Percentiles rank a stretch among this genome's conserved stretches.
Conservation (phyloP, 1,284 basidiomycete genomes). For the Porphyrellus sp. region DNA sequence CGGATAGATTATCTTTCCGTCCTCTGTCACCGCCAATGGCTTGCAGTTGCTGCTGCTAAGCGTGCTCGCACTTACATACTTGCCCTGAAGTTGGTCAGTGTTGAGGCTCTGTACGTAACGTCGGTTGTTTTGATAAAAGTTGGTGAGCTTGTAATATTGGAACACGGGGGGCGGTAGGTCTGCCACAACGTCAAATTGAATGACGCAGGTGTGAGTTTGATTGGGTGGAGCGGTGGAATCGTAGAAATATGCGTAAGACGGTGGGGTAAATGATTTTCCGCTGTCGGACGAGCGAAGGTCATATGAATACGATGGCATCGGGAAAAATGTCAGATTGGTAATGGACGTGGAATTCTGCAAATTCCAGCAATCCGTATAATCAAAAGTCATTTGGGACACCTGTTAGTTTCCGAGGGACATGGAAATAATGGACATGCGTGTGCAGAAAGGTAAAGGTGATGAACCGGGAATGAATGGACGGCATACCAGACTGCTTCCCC, state of each 20-base stretch:
- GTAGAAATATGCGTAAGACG: slow-evolving; percentile 69
- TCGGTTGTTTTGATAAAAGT: slow-evolving; percentile 98
- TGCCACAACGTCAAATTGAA: slow-evolving; percentile 82
- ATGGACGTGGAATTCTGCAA: slow-evolving; percentile 48
- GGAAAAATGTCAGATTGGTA: slow-evolving; percentile 39
- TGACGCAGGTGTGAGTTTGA: slow-evolving; percentile 61
- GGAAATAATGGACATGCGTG: slow-evolving; percentile 2
- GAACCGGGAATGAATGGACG: slow-evolving; percentile 22
- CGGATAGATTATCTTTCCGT: slow-evolving; percentile 75
- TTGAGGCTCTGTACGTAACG: slow-evolving; percentile 94
- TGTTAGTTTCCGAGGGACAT: slow-evolving; percentile 27
- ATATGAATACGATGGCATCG: slow-evolving; percentile 77
- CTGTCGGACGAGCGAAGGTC: slow-evolving; percentile 59
- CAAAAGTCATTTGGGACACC: slow-evolving; percentile 92
- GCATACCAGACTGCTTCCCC: slow-evolving; percentile 74
- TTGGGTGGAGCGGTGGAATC: slow-evolving; percentile 44
- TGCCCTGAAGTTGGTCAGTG: slow-evolving; percentile 82
- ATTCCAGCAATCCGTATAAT: slow-evolving; percentile 91
- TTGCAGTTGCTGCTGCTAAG: slow-evolving; percentile 84
- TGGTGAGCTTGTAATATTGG: slow-evolving; percentile 95
- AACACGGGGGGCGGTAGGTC: slow-evolving; percentile 78
- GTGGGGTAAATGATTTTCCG: slow-evolving; percentile 44
- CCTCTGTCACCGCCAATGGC: slow-evolving; percentile 63
- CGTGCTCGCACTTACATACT: slow-evolving; percentile 49
- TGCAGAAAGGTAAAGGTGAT: slow-evolving; percentile 10